Percentiles rank a stretch among this genome's conserved stretches.
Conservation (phyloP, 192 early-diverging fungal species). For the Rhizoclosmatium globosum region DNA sequence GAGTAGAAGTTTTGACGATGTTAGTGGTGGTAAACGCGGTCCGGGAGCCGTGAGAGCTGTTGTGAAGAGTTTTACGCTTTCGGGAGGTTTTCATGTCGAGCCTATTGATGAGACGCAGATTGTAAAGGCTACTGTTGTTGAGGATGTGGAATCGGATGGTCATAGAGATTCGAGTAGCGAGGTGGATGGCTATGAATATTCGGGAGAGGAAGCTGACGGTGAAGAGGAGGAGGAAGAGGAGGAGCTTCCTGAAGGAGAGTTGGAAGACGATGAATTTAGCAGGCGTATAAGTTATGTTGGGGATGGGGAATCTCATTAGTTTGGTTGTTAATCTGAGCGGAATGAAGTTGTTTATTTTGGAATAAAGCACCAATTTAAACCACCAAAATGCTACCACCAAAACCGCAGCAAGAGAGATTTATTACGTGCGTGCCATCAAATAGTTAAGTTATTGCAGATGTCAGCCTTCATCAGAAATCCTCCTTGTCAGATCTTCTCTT, state of each 20-base stretch:
- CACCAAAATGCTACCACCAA: too few species aligned
- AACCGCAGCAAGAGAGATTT: too few species aligned
- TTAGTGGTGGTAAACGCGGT: not conserved
- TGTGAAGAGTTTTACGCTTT: conserved; percentile 5
- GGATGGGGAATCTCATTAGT: too few species aligned
- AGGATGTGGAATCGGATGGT: too few species aligned
- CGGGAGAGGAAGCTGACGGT: not conserved
- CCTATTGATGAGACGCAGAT: not conserved
- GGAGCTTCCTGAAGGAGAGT: not conserved
- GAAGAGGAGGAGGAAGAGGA: not conserved
- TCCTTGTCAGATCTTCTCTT: conserved; percentile 28
- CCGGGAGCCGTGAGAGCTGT: not conserved
- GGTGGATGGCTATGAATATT: not conserved
- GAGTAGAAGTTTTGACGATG: not conserved
- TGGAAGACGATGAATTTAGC: not conserved
- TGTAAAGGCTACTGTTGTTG: not conserved
- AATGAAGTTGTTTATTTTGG: too few species aligned
- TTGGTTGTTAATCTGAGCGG: too few species aligned
- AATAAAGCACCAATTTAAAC: too few species aligned
- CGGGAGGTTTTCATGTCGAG: not conserved
- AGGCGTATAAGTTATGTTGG: too few species aligned
- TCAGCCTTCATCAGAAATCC: conserved; percentile 16
- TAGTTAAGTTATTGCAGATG: too few species aligned
- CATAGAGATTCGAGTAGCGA: not conserved
- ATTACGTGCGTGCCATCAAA: too few species aligned